Base-by-base conservation (phyloP, 805 yeast genomes). In the Metschnikowia lachancei region DNA sequence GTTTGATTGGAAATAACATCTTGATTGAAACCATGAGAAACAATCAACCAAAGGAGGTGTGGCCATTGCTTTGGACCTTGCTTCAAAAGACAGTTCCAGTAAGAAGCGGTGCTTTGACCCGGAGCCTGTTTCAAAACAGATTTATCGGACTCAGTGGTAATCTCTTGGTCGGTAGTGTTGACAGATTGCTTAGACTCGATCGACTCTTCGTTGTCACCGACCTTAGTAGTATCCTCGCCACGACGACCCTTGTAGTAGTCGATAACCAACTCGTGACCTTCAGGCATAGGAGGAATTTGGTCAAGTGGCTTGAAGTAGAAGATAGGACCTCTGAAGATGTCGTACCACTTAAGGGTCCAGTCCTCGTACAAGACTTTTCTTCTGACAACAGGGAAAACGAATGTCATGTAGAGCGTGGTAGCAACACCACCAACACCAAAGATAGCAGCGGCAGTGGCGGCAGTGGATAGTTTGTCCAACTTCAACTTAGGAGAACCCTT, bases 401-500 rank as follows among this genome's bases (percentile, higher is more conserved):
- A 80, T 14, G 77, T 39, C 57, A 78, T 58, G 61, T 81, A 82
- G 26, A 84, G 41, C 1, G 65, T 34, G 12, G 74, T 54, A 7
- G 86, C 85, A 50, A 74, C 83, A 31, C 65, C 81, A 52, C 81
- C 89, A 45, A 78, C 83, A 45, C 89, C 87, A 45, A 84, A 65
- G 50, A 83, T 78, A 26, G 87, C 70, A 9, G 81, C 86, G 38
- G 67, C 72, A 35, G 77, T 77, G 10, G 83, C 75, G 26, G 77
- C 77, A 4, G 71, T 57, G 1, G 82, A 69, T 43, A 85, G 69
- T 7, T 78, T 59, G 52, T 78, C 71, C 58, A 85, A 70, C 22
- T 79, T 67, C 56, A 85, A 74, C 53, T 76, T 75, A 57, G 91
- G 89, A 45, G 91, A 83, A 57, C 90, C 91, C 63, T 85, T 84